A percentile compares a stretch with the other conserved stretches of the same genome.
phyloP scores from a whole-genome alignment of 1,284 basidiomycete genomes.

The Apiotrichum montevideense region DNA sequence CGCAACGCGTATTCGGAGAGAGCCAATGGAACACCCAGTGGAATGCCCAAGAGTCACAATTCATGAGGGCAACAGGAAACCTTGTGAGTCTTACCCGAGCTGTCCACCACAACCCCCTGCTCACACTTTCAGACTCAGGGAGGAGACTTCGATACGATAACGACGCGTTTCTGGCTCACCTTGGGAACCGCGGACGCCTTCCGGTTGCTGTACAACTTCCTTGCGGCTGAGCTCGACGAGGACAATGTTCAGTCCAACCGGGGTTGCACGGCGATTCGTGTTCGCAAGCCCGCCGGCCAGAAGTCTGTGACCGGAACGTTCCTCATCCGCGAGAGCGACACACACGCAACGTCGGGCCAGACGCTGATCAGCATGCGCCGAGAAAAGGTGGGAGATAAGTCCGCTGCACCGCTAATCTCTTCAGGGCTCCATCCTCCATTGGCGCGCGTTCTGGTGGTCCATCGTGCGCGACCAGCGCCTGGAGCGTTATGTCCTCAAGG shows the following conservation, averaged over 20 bases:
- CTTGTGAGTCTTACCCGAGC: slow-evolving; percentile 26
- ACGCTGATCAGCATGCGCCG: slow-evolving; percentile 36
- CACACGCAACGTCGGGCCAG: slow-evolving; percentile 28
- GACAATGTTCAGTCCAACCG: slow-evolving; percentile 19
- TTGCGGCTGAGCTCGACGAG: slow-evolving; percentile 22
- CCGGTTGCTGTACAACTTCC: slow-evolving; percentile 24
- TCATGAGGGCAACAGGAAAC: slow-evolving; percentile 44
- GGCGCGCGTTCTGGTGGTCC: slow-evolving; percentile 44
- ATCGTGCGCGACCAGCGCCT: slow-evolving; percentile 32
- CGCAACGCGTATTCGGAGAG: slow-evolving; percentile 32
- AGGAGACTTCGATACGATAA: slow-evolving; percentile 34
- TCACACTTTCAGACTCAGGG: slow-evolving; percentile 32
- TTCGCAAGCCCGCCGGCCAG: slow-evolving; percentile 35
- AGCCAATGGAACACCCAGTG: slow-evolving; percentile 32
- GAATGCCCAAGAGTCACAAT: slow-evolving; percentile 43
- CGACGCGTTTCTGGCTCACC: slow-evolving; percentile 43
- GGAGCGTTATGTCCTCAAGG: slow-evolving; percentile 34
- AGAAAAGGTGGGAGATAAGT: slow-evolving; percentile 26
- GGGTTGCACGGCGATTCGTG: slow-evolving; percentile 16
- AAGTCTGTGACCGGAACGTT: slow-evolving; percentile 35
- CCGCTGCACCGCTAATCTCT: background rate
- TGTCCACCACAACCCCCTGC: background rate
- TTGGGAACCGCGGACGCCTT: slow-evolving; percentile 25
- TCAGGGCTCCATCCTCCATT: slow-evolving; percentile 43
- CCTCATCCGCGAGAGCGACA: slow-evolving; percentile 26